Evolutionary conservation across 148 eudicot genomes (phyloP), one percentile per base, ranked within the genome.

Genomic region (Mesembryanthemum crystallinum): DNA sequence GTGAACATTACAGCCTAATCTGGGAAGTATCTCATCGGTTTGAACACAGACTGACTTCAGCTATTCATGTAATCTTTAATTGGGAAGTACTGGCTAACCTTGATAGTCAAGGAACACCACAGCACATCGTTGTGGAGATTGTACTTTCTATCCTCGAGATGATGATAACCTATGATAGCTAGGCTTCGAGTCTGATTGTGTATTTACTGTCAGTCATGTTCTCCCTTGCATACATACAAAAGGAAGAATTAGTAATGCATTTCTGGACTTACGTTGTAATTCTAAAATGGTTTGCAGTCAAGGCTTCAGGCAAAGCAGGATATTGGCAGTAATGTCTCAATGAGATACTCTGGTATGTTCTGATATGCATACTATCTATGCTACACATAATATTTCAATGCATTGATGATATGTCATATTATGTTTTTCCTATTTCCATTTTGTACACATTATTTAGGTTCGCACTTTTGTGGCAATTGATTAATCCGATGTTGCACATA

Each of bases 261-360:
- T 43, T 59, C 43, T 20, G 8, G 24, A 77, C 49, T 60, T 27
- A 68, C 55, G 62, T 43, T 42, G 71, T 33, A 8, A 59, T 0
- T 62, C 37, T 30, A 45, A 25, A 52, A 63, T 75, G 32, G 17
- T 72, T 45, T 86, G 82, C 93, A 93, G 98, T 89, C 98, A 73
- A 86, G 98, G 84, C 96, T 93, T 84, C 96, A 93, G 82, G 98
- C 98, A 84, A 93, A 91, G 88, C 96, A 93, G 80, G 98, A 89
- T 72, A 93, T 89, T 64, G 89, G 96, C 84, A 86, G 88, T 73
- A 87, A 82, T 74, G 71, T 81, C 29, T 81, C 84, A 4, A 62
- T 88, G 78, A 84, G 91, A 87, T 93, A 93, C 83, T 85, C 93
- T 82, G 96, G 98, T 93, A 72, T 77, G 81, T 69, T 68, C 71